Evolutionary conservation across 257 asterid genomes (phyloP).

Genomic region (Solanum peruvianum): DNA sequence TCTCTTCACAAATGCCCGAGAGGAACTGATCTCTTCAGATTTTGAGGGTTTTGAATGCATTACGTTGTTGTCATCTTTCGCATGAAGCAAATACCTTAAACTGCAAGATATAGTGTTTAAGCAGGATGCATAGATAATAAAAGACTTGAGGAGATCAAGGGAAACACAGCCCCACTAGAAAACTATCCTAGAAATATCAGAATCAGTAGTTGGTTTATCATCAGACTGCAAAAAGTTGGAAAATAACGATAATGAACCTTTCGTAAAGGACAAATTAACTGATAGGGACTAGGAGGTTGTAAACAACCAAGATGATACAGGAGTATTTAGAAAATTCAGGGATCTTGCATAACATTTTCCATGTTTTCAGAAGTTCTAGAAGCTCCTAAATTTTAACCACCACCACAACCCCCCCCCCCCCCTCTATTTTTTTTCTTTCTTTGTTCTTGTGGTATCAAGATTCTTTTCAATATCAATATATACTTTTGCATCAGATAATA

Average conservation of each 20-base stretch:
- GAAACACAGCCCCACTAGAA: neutral
- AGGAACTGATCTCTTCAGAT: conserved; percentile 42
- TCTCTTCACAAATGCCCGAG: conserved; percentile 54
- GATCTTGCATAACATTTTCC: neutral
- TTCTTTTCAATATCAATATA: neutral
- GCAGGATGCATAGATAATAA: neutral
- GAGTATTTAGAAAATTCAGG: neutral
- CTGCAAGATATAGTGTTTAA: conserved; percentile 34
- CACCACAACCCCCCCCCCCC: neutral
- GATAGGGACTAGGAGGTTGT: neutral
- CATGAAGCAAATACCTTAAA: conserved; percentile 80
- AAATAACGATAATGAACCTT: neutral
- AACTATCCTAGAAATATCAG: neutral
- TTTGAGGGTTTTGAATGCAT: conserved; percentile 28
- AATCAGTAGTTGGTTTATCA: neutral
- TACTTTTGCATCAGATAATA: neutral
- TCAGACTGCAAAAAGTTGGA: neutral
- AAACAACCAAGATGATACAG: neutral
- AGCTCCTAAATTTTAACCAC: neutral
- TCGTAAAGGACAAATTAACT: neutral
- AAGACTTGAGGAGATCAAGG: neutral
- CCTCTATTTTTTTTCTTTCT: neutral
- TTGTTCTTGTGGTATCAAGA: neutral
- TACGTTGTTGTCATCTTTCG: conserved; percentile 35
- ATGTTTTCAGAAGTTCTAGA: neutral